Base-by-base conservation (phyloP, 495 filamentous ascomycete species). In the Tuber indicum region DNA sequence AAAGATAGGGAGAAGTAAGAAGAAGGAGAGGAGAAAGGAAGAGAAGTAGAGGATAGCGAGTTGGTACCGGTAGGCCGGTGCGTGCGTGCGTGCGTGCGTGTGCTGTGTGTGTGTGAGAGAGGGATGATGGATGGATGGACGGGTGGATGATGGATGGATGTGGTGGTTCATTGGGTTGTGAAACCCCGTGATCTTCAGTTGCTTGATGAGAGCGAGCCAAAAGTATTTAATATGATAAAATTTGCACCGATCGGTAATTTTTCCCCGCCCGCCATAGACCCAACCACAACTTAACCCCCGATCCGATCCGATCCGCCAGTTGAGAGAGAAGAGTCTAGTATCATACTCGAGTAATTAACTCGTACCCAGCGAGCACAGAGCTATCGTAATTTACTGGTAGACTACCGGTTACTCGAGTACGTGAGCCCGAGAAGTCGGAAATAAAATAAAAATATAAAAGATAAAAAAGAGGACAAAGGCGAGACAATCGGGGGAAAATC, bases 241-340 rank as follows among this genome's bases (percentile, higher is more conserved):
- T 32, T 36, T 66, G 26, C 58, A 6, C 5, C 16, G 58, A 66
- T 66, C 58, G 58, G 58, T 26, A 66, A 66, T 17, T 66, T 66
- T 9, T 8, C 58, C 6, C 58, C 58, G 26, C 6, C 58, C 58
- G 26, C 58, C 58, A 66, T 26, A 17, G 26, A 66, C 32, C 32
- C 58, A 3, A 66, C 36, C 14, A 8, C 58, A 66, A 36, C 58
- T 0, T 10, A 19, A 66, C 0, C 58, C 10, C 58, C 58, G 58
- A 66, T 66, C 58, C 58, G 58, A 66, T 66, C 58, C 58, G 58
- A 66, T 66, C 26, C 58, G 26, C 16, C 58, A 66, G 26, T 66
- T 1, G 32, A 32, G 58, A 17, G 6, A 66, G 26, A 36, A 8
- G 49, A 52, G 49, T 3, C 42, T 43, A 43, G 32, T 32, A 32